These are phyloP conservation scores for Picocystis sp. DNA, from an alignment of 163 green algal genomes.

Conservation along the genomic window DNA sequence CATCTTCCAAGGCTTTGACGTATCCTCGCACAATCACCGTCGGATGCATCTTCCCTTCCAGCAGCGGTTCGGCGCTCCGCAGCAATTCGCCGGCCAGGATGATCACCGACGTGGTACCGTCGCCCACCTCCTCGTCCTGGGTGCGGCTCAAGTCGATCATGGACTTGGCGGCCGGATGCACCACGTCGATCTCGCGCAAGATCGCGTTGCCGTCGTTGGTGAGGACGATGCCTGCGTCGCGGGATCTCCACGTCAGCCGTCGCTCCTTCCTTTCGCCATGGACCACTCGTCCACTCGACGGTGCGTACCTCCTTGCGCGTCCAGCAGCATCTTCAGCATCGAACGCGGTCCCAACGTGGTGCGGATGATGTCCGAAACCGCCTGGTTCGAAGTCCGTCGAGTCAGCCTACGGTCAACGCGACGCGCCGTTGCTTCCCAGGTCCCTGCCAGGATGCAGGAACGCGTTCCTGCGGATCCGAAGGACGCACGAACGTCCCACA, in stretches of 20 bases:
- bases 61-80: constrained; percentile 69
- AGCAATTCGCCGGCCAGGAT: constrained; percentile 81
- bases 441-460: no score
- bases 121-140: constrained; percentile 95
- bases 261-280: neutral
- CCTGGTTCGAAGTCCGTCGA: constrained; percentile 29
- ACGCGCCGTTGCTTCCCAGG: no score
- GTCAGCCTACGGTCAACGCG: neutral
- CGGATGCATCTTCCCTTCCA: constrained; percentile 87
- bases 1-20: constrained; percentile 41
- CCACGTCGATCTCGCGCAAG: constrained; percentile 93
- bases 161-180: constrained; percentile 89
- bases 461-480: no score
- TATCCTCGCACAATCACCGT: constrained; percentile 92
- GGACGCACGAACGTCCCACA: no score
- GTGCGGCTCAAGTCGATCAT: constrained; percentile 97
- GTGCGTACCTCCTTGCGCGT: constrained; percentile 71
- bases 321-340: constrained; percentile 99
- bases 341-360: constrained; percentile 89
- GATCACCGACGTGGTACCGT: constrained; percentile 97
- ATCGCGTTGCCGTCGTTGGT: constrained; percentile 99
- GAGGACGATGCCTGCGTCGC: constrained; percentile 74
- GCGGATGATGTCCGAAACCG: constrained; percentile 90
- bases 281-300: no score
- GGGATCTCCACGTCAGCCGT: neutral